phyloP scores from a whole-genome alignment of 2,329 filamentous ascomycete genomes.

The Diaporthe citri region DNA sequence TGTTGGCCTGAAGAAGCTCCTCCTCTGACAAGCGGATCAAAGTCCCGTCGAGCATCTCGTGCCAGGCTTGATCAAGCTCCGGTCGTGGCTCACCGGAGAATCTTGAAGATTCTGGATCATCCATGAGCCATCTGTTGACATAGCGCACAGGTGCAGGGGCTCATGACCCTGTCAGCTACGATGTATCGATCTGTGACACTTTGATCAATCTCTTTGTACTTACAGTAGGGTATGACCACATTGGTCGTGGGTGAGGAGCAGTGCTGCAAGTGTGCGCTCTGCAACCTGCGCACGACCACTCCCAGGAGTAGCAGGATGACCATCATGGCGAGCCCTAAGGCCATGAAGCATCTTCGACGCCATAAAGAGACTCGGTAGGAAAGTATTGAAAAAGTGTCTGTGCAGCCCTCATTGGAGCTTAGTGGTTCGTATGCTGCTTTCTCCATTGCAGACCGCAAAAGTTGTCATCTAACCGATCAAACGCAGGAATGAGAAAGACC shows the following conservation, averaged over 20 bases:
- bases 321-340: not conserved
- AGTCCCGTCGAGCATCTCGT: not conserved
- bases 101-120: not conserved
- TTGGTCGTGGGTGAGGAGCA: not conserved
- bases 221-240: not conserved
- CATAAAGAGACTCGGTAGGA: not conserved
- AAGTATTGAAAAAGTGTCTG: not conserved
- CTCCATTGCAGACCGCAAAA: no score
- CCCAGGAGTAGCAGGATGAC: not conserved
- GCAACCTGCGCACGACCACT: not conserved
- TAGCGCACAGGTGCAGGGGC: not conserved
- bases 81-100: not conserved
- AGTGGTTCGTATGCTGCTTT: not conserved
- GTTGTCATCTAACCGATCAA: no score
- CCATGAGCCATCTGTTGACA: not conserved
- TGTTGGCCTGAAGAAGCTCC: not conserved
- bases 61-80: not conserved
- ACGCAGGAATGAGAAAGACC: no score
- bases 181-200: no score
- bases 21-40: not conserved
- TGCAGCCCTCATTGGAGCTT: not conserved
- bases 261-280: not conserved
- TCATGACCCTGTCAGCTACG: not conserved
- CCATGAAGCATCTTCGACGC: not conserved
- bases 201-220: not conserved